phyloP scores from a whole-genome alignment of 2,329 filamentous ascomycete genomes.

The Purpureocillium takamizusanense region DNA sequence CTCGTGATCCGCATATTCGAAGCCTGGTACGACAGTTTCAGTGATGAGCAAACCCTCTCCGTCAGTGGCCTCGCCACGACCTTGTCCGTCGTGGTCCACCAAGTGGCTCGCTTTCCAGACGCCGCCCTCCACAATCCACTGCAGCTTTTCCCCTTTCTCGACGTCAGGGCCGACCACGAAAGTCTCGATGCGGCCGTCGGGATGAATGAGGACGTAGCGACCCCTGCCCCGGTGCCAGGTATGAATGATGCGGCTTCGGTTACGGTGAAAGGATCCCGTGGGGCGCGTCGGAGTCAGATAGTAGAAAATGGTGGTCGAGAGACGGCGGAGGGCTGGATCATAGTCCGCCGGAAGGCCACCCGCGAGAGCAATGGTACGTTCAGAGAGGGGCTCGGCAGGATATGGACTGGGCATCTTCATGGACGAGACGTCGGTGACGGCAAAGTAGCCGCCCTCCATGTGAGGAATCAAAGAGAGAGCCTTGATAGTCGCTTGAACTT shows the following conservation, averaged over 20 bases:
- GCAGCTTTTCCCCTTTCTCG: constrained; percentile 47
- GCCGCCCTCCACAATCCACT: constrained; percentile 62
- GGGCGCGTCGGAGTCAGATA: constrained; percentile 47
- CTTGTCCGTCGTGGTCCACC: constrained; percentile 26
- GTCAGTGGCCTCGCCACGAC: constrained; percentile 19
- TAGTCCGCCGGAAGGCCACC: constrained; percentile 23
- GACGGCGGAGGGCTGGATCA: constrained; percentile 34
- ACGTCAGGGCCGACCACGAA: constrained; percentile 55
- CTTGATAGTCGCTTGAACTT: constrained; percentile 10
- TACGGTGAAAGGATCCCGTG: constrained; percentile 54
- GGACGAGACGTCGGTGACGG: constrained; percentile 48
- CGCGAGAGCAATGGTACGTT: constrained; percentile 22
- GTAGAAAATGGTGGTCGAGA: constrained; percentile 57
- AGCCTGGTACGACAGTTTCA: constrained; percentile 60
- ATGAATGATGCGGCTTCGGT: constrained; percentile 53
- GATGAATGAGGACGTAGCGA: constrained; percentile 55
- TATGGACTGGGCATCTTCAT: constrained; percentile 41
- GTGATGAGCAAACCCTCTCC: constrained; percentile 51
- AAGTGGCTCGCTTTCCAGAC: constrained; percentile 59
- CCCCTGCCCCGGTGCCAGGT: constrained; percentile 55
- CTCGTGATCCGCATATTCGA: constrained; percentile 59
- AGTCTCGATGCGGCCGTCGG: constrained; percentile 47
- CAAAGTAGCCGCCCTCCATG: constrained; percentile 57
- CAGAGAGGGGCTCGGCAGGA: constrained; percentile 23
- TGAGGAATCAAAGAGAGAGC: constrained; percentile 34